Evolutionary conservation across 192 early-diverging fungal species (phyloP).

Genomic region (Funneliformis geosporum): DNA sequence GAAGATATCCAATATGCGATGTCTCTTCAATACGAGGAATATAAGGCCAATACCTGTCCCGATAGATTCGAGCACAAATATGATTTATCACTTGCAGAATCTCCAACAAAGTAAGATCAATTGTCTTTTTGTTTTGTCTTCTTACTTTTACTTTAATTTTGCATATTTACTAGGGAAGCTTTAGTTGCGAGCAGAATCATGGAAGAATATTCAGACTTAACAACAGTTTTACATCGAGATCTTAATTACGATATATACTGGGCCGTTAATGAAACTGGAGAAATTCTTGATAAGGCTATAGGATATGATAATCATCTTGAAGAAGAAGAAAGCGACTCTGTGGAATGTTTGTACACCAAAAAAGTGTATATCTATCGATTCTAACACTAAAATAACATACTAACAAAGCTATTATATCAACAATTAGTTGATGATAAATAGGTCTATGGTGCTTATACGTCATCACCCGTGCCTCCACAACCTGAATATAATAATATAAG

Average conservation of each 20-base stretch:
- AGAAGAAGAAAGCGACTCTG: background rate
- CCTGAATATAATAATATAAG: no score
- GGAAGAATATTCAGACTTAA: constrained; percentile 11
- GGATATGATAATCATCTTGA: background rate
- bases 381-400: no score
- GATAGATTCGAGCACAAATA: constrained; percentile 11
- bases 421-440: no score
- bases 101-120: constrained; percentile 17
- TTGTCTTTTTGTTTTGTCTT: constrained; percentile 4
- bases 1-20: no score
- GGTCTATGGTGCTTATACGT: no score
- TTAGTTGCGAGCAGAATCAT: constrained; percentile 12
- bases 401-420: no score
- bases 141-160: constrained; percentile 12
- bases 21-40: background rate
- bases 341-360: constrained; percentile 11
- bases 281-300: constrained; percentile 5
- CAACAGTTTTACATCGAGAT: constrained; percentile 14
- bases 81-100: constrained; percentile 17
- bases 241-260: constrained; percentile 1
- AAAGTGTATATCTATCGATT: background rate
- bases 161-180: constrained; percentile 18
- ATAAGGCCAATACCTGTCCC: constrained; percentile 11
- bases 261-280: constrained; percentile 14
- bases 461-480: no score